Base-by-base conservation (phyloP, 83 land plant genomes). In the Diphasiastrum complanatum region DNA sequence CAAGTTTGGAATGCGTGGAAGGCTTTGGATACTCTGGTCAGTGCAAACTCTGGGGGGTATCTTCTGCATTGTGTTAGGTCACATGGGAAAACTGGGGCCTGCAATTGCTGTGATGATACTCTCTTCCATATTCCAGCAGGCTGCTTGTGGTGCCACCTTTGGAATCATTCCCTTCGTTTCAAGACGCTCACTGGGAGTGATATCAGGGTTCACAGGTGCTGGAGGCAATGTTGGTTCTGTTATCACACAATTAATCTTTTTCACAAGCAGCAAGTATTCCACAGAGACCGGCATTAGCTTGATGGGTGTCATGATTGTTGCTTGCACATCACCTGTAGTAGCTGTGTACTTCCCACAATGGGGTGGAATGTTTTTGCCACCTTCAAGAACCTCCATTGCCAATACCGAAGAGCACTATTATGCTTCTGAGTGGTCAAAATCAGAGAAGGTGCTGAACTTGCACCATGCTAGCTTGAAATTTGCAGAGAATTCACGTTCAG, bases 301-400 rank as follows among this genome's bases (percentile, higher is more conserved):
- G 30, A 87, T 87, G 95, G 95, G 91, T 0, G 45, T 77, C 38
- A 87, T 87, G 92, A 81, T 74, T 36, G 33, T 80, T 4, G 75
- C 51, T 1, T 79, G 81, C 70, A 84, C 89, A 3, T 35, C 66
- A 43, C 83, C 83, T 0, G 77, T 81, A 26, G 41, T 67, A 2
- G 18, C 79, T 6, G 74, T 81, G 33, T 69, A 81, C 69, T 84
- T 84, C 66, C 88, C 88, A 2, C 82, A 75, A 60, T 86, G 86
- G 91, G 87, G 91, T 0, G 76, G 87, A 43, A 81, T 81, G 84
- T 62, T 86, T 59, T 49, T 72, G 18, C 83, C 83, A 2, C 54
- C 87, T n/a, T n/a, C n/a, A n/a, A n/a, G n/a, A n/a, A n/a, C n/a
- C 10, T 75, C 86, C 0, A 60, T 47, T 22, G 61, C 48, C 33